phyloP scores from a whole-genome alignment of 352 stramenopile genomes.

The Phytophthora multivora region DNA sequence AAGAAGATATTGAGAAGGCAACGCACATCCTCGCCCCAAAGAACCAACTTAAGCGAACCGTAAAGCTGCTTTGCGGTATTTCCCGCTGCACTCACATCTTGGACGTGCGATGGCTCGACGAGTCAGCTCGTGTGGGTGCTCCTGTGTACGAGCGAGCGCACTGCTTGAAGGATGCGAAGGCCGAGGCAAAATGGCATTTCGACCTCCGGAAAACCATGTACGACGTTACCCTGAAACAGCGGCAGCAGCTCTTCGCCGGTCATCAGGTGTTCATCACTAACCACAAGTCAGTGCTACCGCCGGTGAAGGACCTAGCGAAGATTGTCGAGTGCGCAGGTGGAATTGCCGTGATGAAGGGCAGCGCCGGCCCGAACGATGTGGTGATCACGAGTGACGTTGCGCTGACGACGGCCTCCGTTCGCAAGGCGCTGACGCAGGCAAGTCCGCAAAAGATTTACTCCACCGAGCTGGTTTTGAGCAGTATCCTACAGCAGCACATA shows the following conservation, averaged over 20 bases:
- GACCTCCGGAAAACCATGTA: constrained; percentile 59
- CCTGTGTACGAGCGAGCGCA: constrained; percentile 43
- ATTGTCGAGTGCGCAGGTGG: constrained; percentile 62
- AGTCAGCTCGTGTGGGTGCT: constrained; percentile 46
- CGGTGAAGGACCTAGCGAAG: constrained; percentile 52
- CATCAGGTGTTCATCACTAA: constrained; percentile 52
- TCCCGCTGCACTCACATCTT: constrained; percentile 59
- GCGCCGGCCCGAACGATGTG: constrained; percentile 31
- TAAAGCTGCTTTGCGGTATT: constrained; percentile 68
- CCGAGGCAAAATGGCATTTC: constrained; percentile 59
- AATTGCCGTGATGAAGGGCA: constrained; percentile 34
- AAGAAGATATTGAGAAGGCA: constrained; percentile 49
- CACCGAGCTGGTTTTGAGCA: constrained; percentile 51
- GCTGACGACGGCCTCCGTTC: constrained; percentile 35
- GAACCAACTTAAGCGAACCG: constrained; percentile 57
- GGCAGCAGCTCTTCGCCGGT: constrained; percentile 43
- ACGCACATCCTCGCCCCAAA: constrained; percentile 55
- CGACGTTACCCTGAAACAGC: constrained; percentile 28
- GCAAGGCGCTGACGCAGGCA: constrained; percentile 39
- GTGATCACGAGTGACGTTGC: constrained; percentile 52
- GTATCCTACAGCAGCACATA: constrained; percentile 56
- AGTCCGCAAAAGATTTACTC: constrained; percentile 41
- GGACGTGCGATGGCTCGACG: constrained; percentile 57
- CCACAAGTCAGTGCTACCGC: constrained; percentile 56
- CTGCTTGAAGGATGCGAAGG: constrained; percentile 47